These are phyloP conservation scores for Phytophthora brassicae DNA, from an alignment of 352 stramenopile species.

Conservation along the genomic window DNA sequence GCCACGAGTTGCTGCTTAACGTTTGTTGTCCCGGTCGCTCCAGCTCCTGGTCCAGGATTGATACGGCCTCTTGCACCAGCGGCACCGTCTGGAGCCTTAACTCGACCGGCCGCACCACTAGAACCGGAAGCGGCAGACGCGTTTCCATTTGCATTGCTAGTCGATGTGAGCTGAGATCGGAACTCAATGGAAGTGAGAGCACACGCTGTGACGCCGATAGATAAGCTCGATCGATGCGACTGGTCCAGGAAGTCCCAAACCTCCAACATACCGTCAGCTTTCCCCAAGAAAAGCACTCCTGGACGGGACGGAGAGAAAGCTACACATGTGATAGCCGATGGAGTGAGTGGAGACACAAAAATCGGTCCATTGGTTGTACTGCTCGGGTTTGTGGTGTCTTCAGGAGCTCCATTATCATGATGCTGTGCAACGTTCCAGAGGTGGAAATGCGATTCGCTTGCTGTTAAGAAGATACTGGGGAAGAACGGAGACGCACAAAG, in stretches of 20 bases:
- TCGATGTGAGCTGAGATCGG: conserved; percentile 36
- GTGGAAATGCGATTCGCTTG: conserved; percentile 91
- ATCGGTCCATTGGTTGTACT: conserved; percentile 66
- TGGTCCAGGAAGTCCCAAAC: conserved; percentile 95
- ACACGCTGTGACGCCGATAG: conserved; percentile 81
- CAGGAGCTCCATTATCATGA: conserved; percentile 8
- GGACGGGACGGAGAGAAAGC: conserved; percentile 89
- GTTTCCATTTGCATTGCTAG: conserved; percentile 20
- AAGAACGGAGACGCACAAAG: conserved; percentile 92
- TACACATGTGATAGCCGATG: conserved; percentile 78
- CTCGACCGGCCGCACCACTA: conserved; percentile 15
- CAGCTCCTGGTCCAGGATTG: conserved; percentile 17
- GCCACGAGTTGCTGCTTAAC: conserved; percentile 90
- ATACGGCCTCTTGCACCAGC: conserved; percentile 20
- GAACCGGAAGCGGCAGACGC: conserved; percentile 3
- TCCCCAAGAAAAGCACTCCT: conserved; percentile 87
- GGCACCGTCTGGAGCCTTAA: conserved; percentile 16
- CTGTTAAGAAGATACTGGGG: conserved; percentile 83
- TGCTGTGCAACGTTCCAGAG: conserved; percentile 87
- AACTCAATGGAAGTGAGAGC: conserved; percentile 89
- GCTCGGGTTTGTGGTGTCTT: background rate
- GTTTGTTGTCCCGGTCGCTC: conserved; percentile 22
- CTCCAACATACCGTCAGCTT: conserved; percentile 89
- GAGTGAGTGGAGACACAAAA: conserved; percentile 85
- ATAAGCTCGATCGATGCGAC: conserved; percentile 82